A percentile compares a stretch with the other conserved stretches of the same genome.
Evolutionary conservation across 2,329 filamentous ascomycete species (phyloP).

Genomic region (Diplocarpon rosae): DNA sequence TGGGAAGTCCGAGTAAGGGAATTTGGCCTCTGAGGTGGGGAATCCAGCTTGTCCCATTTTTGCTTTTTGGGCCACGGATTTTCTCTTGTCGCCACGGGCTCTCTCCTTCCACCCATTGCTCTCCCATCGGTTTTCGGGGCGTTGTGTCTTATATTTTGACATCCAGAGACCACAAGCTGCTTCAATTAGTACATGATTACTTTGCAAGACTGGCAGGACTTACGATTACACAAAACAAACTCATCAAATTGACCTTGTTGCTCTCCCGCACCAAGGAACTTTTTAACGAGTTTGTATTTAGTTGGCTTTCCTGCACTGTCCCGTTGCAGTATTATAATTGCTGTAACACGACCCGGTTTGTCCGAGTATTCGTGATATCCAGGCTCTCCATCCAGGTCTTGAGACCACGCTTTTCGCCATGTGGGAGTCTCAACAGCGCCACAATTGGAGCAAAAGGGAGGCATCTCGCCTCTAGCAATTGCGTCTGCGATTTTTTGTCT

Average conservation of each 20-base stretch:
- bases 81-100: conserved; percentile 38
- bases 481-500: conserved; percentile 48
- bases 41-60: conserved; percentile 14
- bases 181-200: conserved; percentile 19
- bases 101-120: conserved; percentile 12
- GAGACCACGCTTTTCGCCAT: conserved; percentile 89
- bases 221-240: conserved; percentile 77
- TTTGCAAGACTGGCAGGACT: conserved; percentile 29
- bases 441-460: conserved; percentile 83
- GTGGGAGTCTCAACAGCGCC: conserved; percentile 93
- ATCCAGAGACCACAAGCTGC: conserved; percentile 88
- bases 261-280: conserved; percentile 49
- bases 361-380: conserved; percentile 60
- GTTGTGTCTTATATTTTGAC: conserved; percentile 73
- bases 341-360: conserved; percentile 62
- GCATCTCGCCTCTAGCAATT: conserved; percentile 71
- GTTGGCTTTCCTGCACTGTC: conserved; percentile 52
- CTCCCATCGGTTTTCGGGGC: conserved; percentile 75
- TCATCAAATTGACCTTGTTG: conserved; percentile 59
- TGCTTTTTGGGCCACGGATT: conserved; percentile 23
- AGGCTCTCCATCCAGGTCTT: conserved; percentile 59
- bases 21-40: conserved; percentile 14
- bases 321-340: conserved; percentile 55
- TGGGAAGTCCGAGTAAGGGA: conserved; percentile 17
- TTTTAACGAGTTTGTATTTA: conserved; percentile 68